These are phyloP conservation scores for Luzula sylvatica DNA, from an alignment of 176 grass and related monocot genomes.

Conservation along the genomic window DNA sequence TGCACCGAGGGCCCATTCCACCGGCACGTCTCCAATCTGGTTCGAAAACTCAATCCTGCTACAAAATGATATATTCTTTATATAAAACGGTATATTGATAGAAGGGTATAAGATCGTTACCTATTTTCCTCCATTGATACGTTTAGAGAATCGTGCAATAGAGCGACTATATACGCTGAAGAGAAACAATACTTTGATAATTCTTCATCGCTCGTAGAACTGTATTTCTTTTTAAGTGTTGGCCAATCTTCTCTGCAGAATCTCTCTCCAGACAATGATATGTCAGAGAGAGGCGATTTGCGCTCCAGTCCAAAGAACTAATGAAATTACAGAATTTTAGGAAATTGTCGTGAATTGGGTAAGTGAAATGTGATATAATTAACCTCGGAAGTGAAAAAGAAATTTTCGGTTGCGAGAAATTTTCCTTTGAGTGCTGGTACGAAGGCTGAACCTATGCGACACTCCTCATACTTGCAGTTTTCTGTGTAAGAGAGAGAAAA, in stretches of 20 bases:
- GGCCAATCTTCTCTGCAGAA: slow-evolving; percentile 59
- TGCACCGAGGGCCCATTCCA: slow-evolving; percentile 82
- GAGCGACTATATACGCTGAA: slow-evolving; percentile 76
- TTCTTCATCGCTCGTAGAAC: slow-evolving; percentile 43
- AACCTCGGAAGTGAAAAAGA: slow-evolving; percentile 91
- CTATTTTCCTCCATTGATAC: slow-evolving; percentile 57
- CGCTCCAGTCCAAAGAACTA: slow-evolving; percentile 77
- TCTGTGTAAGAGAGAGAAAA: slow-evolving; percentile 40
- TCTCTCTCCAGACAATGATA: slow-evolving; percentile 56
- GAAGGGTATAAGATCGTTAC: slow-evolving; percentile 19
- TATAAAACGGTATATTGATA: too few relatives aligned
- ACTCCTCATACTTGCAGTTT: slow-evolving; percentile 52
- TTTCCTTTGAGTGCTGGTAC: slow-evolving; percentile 73
- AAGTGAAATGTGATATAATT: neutral
- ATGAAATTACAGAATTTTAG: slow-evolving; percentile 6
- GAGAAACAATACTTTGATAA: slow-evolving; percentile 91
- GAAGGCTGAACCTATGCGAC: slow-evolving; percentile 58
- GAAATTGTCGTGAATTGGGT: too few relatives aligned
- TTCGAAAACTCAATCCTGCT: slow-evolving; percentile 77
- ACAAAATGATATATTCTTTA: neutral
- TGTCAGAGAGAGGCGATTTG: slow-evolving; percentile 54
- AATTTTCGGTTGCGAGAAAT: slow-evolving; percentile 96
- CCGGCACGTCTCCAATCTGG: slow-evolving; percentile 37
- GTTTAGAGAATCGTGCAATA: slow-evolving; percentile 64
- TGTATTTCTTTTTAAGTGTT: slow-evolving; percentile 46